Evolutionary conservation across 2,329 filamentous ascomycete species (phyloP).

Genomic region (Colletotrichum sp.): DNA sequence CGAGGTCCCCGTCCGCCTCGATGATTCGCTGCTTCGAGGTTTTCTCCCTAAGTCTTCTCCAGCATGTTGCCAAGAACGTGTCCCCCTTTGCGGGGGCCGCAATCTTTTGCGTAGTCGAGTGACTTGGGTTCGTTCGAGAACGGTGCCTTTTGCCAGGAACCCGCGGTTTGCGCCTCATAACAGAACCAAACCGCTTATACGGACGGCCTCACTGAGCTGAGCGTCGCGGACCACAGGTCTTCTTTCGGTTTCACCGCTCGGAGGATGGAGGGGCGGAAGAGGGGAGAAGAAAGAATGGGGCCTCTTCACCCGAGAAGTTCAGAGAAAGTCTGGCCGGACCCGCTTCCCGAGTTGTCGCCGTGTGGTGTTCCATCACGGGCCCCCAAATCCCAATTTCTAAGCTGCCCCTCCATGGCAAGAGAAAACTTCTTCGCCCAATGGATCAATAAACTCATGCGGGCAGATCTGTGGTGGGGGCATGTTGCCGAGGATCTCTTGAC

Average conservation of each 20-base stretch:
- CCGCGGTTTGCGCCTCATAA: not conserved
- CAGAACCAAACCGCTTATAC: not conserved
- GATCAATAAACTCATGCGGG: not conserved
- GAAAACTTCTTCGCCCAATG: constrained; percentile 9
- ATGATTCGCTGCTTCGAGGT: not conserved
- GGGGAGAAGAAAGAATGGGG: not conserved
- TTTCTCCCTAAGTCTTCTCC: not conserved
- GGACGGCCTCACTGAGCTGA: not conserved
- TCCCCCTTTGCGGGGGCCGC: not conserved
- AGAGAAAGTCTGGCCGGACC: not conserved
- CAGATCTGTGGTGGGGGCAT: constrained; percentile 3
- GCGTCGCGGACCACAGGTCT: not conserved
- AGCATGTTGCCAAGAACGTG: not conserved
- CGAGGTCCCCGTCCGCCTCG: not conserved
- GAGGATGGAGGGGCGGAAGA: not conserved
- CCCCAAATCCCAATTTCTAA: constrained; percentile 1
- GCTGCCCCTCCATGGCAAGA: not conserved
- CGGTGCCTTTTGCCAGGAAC: not conserved
- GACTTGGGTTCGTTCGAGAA: constrained; percentile 1
- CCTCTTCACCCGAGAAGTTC: not conserved
- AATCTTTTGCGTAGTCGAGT: not conserved
- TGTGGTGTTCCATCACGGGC: not conserved
- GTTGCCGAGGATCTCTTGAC: not conserved
- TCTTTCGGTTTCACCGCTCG: constrained; percentile 12
- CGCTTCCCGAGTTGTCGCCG: constrained; percentile 18